These are phyloP conservation scores for Solanum sparsipilum DNA, from an alignment of 257 asterid species.

Conservation along the genomic window DNA sequence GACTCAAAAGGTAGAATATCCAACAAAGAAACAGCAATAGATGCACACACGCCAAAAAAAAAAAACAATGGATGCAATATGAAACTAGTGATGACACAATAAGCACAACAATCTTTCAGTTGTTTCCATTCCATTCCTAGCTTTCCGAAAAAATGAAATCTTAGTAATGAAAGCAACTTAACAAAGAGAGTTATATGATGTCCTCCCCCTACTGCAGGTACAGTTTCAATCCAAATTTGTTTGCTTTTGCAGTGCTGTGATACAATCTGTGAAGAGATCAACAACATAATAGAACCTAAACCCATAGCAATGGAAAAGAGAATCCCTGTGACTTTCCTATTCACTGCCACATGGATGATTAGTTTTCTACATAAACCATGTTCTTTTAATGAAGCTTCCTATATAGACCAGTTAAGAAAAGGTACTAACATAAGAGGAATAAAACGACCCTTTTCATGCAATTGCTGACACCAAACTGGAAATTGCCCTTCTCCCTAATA, in stretches of 20 bases:
- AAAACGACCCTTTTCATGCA: background rate
- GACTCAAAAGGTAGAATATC: background rate
- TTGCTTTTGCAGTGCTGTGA: background rate
- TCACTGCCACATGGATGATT: background rate
- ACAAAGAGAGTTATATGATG: background rate
- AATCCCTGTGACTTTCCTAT: background rate
- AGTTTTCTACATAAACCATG: background rate
- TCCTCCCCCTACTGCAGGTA: background rate
- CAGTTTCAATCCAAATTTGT: background rate
- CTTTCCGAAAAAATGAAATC: background rate
- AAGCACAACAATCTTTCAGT: background rate
- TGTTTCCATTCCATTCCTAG: background rate
- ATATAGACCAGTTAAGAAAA: background rate
- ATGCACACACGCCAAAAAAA: background rate
- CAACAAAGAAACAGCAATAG: background rate
- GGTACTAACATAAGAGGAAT: background rate
- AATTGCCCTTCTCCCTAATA: background rate
- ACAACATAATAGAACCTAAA: background rate
- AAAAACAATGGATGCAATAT: background rate
- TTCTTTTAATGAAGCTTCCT: background rate
- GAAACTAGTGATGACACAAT: background rate
- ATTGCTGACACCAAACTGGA: background rate
- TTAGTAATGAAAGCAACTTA: background rate
- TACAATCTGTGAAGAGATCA: background rate
- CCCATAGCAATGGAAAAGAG: background rate